phyloP scores from a whole-genome alignment of 2,329 filamentous ascomycete species.

The Tolypocladium sp. region DNA sequence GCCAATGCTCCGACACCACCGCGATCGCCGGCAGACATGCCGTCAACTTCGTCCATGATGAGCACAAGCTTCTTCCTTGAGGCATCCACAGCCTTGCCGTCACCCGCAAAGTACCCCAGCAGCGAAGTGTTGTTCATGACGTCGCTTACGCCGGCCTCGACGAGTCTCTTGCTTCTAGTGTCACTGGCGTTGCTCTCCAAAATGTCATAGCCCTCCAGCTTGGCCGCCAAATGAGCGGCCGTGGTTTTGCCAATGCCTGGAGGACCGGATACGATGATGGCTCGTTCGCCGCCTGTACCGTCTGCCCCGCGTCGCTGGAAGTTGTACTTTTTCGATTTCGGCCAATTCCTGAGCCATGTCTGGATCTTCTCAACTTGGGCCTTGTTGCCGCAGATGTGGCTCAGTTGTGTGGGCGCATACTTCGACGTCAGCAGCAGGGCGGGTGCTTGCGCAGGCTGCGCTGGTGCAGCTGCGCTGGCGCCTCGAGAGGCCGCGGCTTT shows the following conservation, averaged over 20 bases:
- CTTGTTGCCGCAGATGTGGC: slow-evolving; percentile 94
- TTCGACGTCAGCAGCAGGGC: slow-evolving; percentile 86
- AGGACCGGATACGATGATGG: slow-evolving; percentile 91
- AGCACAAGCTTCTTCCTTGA: slow-evolving; percentile 89
- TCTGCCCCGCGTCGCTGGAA: slow-evolving; percentile 81
- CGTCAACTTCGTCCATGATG: slow-evolving; percentile 98
- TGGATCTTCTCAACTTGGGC: slow-evolving; percentile 81
- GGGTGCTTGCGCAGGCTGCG: slow-evolving; percentile 38
- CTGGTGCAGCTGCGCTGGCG: slow-evolving; percentile 5
- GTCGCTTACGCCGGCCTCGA: slow-evolving; percentile 80
- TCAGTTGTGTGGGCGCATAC: slow-evolving; percentile 78
- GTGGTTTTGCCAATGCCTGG: slow-evolving; percentile 98
- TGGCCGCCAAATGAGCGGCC: slow-evolving; percentile 87
- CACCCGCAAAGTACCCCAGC: slow-evolving; percentile 79
- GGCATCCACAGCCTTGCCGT: slow-evolving; percentile 69
- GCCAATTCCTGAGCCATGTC: slow-evolving; percentile 76
- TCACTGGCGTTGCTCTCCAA: slow-evolving; percentile 96
- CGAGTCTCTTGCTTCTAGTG: slow-evolving; percentile 87
- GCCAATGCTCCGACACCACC: slow-evolving; percentile 92
- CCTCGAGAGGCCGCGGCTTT: slow-evolving; percentile 23
- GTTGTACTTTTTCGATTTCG: slow-evolving; percentile 64
- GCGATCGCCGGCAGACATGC: slow-evolving; percentile 95
- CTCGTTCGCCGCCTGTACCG: slow-evolving; percentile 72
- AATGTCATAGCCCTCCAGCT: slow-evolving; percentile 85
- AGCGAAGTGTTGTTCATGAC: slow-evolving; percentile 91